Percentiles rank a stretch among this genome's conserved stretches.
phyloP scores from a whole-genome alignment of 2,329 filamentous ascomycete genomes.

The Alternaria tenuissima region DNA sequence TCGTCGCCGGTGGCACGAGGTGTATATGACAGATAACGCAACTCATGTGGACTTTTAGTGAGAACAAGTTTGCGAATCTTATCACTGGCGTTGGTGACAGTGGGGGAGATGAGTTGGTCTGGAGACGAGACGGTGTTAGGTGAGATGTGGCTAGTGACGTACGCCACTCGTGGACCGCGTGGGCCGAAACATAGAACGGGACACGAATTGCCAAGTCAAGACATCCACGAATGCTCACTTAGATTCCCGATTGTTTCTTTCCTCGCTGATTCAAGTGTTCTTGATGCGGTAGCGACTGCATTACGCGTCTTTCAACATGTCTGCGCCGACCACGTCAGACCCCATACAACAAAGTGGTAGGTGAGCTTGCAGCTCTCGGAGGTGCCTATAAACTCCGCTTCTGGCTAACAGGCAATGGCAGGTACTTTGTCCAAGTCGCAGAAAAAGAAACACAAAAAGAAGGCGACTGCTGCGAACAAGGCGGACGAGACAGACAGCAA shows the following conservation, averaged over 20 bases:
- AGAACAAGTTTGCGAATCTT: not conserved
- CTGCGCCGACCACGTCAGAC: slow-evolving; percentile 36
- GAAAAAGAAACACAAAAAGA: slow-evolving; percentile 54
- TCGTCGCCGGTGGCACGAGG: not conserved
- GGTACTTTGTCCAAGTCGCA: slow-evolving; percentile 47
- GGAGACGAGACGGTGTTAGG: not conserved
- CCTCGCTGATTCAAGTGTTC: not conserved
- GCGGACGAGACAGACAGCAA: slow-evolving; percentile 36
- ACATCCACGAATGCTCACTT: slow-evolving; percentile 37
- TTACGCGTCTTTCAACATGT: slow-evolving; percentile 36
- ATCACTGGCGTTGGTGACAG: not conserved
- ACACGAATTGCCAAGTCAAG: slow-evolving; percentile 50
- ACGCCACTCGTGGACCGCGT: slow-evolving; percentile 30
- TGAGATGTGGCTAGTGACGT: slow-evolving; percentile 36
- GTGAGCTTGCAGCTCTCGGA: slow-evolving; percentile 39
- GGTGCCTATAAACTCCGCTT: slow-evolving; percentile 20
- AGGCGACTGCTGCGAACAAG: slow-evolving; percentile 35
- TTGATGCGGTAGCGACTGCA: slow-evolving; percentile 19
- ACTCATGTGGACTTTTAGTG: not conserved
- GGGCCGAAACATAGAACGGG: slow-evolving; percentile 42
- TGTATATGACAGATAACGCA: not conserved
- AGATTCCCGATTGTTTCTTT: slow-evolving; percentile 16
- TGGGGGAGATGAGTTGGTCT: not conserved
- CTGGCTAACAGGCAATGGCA: slow-evolving; percentile 31
- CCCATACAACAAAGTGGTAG: slow-evolving; percentile 47